Evolutionary conservation across 2,329 filamentous ascomycete species (phyloP).

Genomic region (Xylariaceae sp.): DNA sequence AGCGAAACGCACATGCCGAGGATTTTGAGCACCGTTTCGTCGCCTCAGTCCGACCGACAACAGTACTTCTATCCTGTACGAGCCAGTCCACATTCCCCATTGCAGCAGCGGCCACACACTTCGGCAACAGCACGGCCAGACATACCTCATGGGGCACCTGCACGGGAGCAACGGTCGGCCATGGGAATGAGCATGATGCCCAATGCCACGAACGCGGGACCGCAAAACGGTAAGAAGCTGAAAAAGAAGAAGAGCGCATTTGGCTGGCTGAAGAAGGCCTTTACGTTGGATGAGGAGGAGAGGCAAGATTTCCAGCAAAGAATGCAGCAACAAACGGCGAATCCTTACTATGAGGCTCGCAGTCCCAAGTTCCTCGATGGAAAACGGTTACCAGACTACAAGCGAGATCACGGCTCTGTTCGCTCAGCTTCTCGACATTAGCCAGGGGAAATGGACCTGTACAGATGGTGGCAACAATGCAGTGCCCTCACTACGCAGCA

Average conservation of each 20-base stretch:
- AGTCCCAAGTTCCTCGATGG: constrained; percentile 54
- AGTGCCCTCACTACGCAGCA: neutral
- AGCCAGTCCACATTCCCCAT: constrained; percentile 57
- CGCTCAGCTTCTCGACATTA: constrained; percentile 16
- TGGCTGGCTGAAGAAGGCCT: constrained; percentile 64
- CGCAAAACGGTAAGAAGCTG: constrained; percentile 36
- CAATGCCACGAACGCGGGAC: constrained; percentile 44
- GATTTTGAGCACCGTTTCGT: constrained; percentile 39
- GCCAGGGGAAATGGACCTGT: neutral
- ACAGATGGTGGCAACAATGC: no score
- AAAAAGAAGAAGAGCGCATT: constrained; percentile 63
- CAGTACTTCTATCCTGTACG: constrained; percentile 59
- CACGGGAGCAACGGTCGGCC: constrained; percentile 47
- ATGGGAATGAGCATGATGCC: constrained; percentile 56
- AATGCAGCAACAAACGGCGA: constrained; percentile 40
- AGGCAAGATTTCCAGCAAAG: constrained; percentile 54
- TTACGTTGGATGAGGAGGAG: constrained; percentile 60
- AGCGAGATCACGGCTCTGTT: constrained; percentile 5
- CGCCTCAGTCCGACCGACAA: constrained; percentile 46
- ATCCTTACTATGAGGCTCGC: constrained; percentile 46
- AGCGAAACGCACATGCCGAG: constrained; percentile 36
- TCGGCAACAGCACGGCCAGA: constrained; percentile 37
- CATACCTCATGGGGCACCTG: constrained; percentile 35
- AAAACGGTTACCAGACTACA: constrained; percentile 36
- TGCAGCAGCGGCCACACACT: constrained; percentile 56